Conservation (phyloP, 176 grass and related monocot genomes). For the Alopecurus myosuroides region DNA sequence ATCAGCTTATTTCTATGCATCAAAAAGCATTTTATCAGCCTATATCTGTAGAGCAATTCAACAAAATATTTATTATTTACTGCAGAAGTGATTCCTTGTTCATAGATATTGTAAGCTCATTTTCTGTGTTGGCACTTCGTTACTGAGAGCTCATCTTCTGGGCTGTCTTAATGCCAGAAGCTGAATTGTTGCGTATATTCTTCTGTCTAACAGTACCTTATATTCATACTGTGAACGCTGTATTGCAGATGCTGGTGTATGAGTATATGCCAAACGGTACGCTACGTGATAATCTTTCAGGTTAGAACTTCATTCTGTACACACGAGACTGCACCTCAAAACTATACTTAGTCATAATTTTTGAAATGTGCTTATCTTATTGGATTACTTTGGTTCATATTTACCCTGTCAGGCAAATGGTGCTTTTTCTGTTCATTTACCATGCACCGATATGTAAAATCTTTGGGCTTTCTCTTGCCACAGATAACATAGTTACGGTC, state of each 20-base stretch:
- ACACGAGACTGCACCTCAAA: not conserved
- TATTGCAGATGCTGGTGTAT: slow-evolving; percentile 77
- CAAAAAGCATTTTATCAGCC: not conserved
- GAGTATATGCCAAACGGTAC: slow-evolving; percentile 79
- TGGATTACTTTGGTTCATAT: not conserved
- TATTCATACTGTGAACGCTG: slow-evolving; percentile 5
- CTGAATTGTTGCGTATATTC: not conserved
- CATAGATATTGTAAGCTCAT: slow-evolving; percentile 3
- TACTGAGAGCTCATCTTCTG: not conserved
- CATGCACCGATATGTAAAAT: not conserved
- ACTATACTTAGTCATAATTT: not conserved
- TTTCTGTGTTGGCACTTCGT: not conserved
- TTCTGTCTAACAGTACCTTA: not conserved
- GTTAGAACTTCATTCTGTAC: slow-evolving; percentile 32
- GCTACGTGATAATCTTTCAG: slow-evolving; percentile 69
- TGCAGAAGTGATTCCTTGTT: slow-evolving; percentile 11
- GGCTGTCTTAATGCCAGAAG: not conserved
- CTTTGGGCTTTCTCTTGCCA: not conserved
- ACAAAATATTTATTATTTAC: slow-evolving; percentile 5
- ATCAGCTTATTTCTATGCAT: not conserved
- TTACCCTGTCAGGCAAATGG: not conserved
- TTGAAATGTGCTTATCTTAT: not conserved
- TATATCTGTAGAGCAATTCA: not conserved
- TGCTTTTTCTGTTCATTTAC: not conserved
- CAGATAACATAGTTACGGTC: not conserved